A percentile compares a stretch with the other conserved stretches of the same genome.
phyloP scores from a whole-genome alignment of 768 basidiomycete species.

The Xanthoconium stramineum region DNA sequence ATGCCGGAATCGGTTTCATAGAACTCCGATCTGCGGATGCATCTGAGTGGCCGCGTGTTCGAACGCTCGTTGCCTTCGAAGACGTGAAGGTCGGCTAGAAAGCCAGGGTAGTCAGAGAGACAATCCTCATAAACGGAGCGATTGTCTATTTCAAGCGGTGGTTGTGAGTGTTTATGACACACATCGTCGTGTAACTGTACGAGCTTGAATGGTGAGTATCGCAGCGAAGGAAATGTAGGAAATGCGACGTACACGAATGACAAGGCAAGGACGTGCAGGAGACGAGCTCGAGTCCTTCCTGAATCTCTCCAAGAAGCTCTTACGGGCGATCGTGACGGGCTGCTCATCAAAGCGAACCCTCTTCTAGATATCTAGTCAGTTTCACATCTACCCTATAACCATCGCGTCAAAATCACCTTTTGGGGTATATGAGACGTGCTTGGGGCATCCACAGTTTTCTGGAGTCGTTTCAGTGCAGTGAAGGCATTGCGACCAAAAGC shows the following conservation, averaged over 20 bases:
- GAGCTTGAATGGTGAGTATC: background rate
- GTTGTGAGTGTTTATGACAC: background rate
- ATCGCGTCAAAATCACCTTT: constrained; percentile 16
- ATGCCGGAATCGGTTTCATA: constrained; percentile 29
- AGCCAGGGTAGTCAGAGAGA: constrained; percentile 17
- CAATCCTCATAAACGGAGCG: constrained; percentile 31
- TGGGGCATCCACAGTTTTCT: constrained; percentile 4
- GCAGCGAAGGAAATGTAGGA: background rate
- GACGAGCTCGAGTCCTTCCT: constrained; percentile 11
- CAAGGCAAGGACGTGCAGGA: constrained; percentile 28
- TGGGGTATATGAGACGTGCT: constrained; percentile 4
- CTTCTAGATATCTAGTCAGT: constrained; percentile 12
- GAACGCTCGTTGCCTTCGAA: constrained; percentile 13
- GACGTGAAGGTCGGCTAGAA: constrained; percentile 17
- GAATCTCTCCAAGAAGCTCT: constrained; percentile 14
- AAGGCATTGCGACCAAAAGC: constrained; percentile 4
- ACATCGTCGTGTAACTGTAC: constrained; percentile 13
- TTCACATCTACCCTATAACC: background rate
- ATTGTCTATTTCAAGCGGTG: constrained; percentile 11
- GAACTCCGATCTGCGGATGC: constrained; percentile 22
- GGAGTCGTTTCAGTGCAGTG: constrained; percentile 5
- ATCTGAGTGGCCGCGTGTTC: constrained; percentile 3
- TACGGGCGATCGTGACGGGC: constrained; percentile 24
- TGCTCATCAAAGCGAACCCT: constrained; percentile 28
- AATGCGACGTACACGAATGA: constrained; percentile 20